Evolutionary conservation across 768 basidiomycete genomes (phyloP).

Genomic region (Neoboletus magnificus): DNA sequence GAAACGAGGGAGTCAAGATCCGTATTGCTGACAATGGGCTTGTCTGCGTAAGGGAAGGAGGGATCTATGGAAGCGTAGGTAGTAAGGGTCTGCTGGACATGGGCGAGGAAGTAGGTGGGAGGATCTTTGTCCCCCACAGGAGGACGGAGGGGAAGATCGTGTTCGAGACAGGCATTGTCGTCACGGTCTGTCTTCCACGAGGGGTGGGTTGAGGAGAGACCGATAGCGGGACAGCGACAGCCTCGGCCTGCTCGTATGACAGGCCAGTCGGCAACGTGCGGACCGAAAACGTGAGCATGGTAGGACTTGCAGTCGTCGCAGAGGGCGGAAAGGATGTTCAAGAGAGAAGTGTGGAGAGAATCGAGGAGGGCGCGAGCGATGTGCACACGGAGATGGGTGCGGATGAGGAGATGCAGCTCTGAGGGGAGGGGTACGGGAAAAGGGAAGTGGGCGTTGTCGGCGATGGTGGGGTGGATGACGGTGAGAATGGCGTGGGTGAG

Average conservation of each 20-base stretch:
- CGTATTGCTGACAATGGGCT: slow-evolving; percentile 11
- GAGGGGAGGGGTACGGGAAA: slow-evolving; percentile 38
- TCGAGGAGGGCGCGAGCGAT: slow-evolving; percentile 41
- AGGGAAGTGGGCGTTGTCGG: slow-evolving; percentile 23
- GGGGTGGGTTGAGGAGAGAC: slow-evolving; percentile 7
- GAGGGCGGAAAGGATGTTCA: slow-evolving; percentile 29
- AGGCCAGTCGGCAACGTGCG: slow-evolving; percentile 52
- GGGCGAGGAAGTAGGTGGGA: slow-evolving; percentile 30
- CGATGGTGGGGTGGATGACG: slow-evolving; percentile 43
- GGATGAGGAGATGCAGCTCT: slow-evolving; percentile 53
- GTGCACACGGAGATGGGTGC: slow-evolving; percentile 42
- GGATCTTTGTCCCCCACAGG: slow-evolving; percentile 30
- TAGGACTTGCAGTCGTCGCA: slow-evolving; percentile 50
- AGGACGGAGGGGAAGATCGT: slow-evolving; percentile 31
- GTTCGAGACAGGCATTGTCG: slow-evolving; percentile 12
- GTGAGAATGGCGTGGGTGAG: slow-evolving; percentile 56
- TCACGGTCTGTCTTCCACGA: slow-evolving; percentile 6
- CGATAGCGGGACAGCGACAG: slow-evolving; percentile 42
- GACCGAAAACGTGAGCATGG: slow-evolving; percentile 52
- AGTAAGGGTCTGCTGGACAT: slow-evolving; percentile 47
- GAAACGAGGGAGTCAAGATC: slow-evolving; percentile 46
- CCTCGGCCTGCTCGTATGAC: slow-evolving; percentile 43
- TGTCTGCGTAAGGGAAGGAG: slow-evolving; percentile 27
- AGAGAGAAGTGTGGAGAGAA: slow-evolving; percentile 42
- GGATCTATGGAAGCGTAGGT: slow-evolving; percentile 42